Evolutionary conservation across 1,284 basidiomycete genomes (phyloP), one percentile per base, ranked within the genome.

Genomic region (Puccinia coronata): DNA sequence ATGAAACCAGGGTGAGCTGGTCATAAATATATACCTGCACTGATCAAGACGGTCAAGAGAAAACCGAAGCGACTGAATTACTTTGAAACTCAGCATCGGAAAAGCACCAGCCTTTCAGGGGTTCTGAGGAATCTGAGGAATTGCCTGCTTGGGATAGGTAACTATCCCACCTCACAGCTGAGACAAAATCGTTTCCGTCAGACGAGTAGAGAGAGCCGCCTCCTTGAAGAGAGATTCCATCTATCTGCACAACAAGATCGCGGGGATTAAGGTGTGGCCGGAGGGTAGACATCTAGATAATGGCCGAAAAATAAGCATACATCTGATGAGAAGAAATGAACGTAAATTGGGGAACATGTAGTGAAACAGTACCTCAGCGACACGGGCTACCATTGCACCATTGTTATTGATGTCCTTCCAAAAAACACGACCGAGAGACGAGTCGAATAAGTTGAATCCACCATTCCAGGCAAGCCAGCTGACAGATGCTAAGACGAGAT

Each of bases 381-480:
- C 55, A 28, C 28, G 72, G 25, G 72, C 72, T 43, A 74, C 72
- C 49, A 74, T 59, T n/a, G 55, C 72, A 28, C 72, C 72, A 55
- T 55, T 2, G 28, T 31, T 23, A 74, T 39, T 59, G 11, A 74
- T 55, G 55, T 74, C 55, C 72, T 28, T 28, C 72, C 72, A 74
- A 18, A 74, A 74, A 57, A 59, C 34, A 14, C 53, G 72, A 28
- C 72, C 72, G 12, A 74, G 25, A 31, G 72, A 59, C 55, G 53
- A 41, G 31, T 74, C 55, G 36, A 74, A 74, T 20, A 72, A 59
- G 67, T 72, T 70, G 5, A 18, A 31, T 28, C 77, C 77, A 25
- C 67, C 67, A 80, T 61, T 61, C 77, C 77, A 80, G 55, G 67
- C 51, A 31, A 80, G 12, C 77, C 77, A 80, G 23, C 77, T 41